Evolutionary conservation across 345 rosid species (phyloP).

Genomic region (Bruguiera gymnorhiza): DNA sequence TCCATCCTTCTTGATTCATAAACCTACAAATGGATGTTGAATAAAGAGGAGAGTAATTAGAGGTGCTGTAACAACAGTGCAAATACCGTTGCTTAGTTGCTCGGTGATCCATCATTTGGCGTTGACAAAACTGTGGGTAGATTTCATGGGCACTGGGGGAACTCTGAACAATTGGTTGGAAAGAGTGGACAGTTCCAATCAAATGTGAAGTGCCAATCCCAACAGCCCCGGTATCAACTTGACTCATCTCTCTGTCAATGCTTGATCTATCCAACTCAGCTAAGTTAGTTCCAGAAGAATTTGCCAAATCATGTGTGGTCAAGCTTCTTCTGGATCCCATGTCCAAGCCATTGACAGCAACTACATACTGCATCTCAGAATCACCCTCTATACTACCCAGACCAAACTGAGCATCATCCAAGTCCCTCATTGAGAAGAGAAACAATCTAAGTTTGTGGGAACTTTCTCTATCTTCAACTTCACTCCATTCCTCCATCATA

Average conservation of each 20-base stretch:
- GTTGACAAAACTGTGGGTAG: constrained; percentile 42
- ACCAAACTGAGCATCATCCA: constrained; percentile 65
- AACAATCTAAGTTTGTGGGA: constrained; percentile 70
- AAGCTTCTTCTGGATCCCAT: constrained; percentile 48
- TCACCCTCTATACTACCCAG: constrained; percentile 44
- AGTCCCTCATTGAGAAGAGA: constrained; percentile 59
- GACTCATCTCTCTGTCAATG: constrained; percentile 33
- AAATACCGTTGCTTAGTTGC: constrained; percentile 38
- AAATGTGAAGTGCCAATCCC: constrained; percentile 39
- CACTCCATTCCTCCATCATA: constrained; percentile 83
- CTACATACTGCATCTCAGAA: constrained; percentile 67
- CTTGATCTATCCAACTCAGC: constrained; percentile 45
- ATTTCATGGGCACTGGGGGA: constrained; percentile 46
- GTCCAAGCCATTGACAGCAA: constrained; percentile 78
- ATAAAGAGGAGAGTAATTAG: constrained; percentile 37
- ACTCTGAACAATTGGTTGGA: constrained; percentile 39
- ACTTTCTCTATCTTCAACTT: constrained; percentile 52
- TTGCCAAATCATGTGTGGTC: constrained; percentile 38
- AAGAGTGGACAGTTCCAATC: constrained; percentile 38
- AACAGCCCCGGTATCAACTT: constrained; percentile 30
- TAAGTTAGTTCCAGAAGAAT: constrained; percentile 52
- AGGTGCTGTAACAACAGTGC: constrained; percentile 37
- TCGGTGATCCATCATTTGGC: constrained; percentile 41
- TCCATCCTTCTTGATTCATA: constrained; percentile 39
- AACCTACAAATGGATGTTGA: constrained; percentile 38